Percentiles rank a stretch among this genome's conserved stretches.
These are phyloP conservation scores for Esteya vermicola DNA, from an alignment of 2,329 filamentous ascomycete species.

Conservation along the genomic window DNA sequence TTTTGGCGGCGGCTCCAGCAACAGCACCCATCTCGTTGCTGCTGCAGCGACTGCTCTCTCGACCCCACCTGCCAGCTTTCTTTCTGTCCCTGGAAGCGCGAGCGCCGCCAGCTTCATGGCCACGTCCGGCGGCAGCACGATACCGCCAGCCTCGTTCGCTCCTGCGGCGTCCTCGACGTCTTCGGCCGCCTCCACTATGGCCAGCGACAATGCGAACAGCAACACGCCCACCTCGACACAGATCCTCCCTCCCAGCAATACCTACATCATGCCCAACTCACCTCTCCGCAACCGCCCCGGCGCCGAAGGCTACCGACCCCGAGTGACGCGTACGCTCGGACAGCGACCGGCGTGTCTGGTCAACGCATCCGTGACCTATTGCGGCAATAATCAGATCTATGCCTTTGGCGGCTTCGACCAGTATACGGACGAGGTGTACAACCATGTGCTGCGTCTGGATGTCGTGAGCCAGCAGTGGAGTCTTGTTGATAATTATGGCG, in stretches of 20 bases:
- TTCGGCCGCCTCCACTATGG: too few species aligned
- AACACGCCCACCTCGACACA: too few species aligned
- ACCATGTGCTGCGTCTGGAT: slow-evolving; percentile 85
- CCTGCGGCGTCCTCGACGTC: too few species aligned
- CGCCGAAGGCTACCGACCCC: slow-evolving; percentile 68
- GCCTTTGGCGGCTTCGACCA: slow-evolving; percentile 98
- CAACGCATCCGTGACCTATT: slow-evolving; percentile 98
- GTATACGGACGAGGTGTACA: slow-evolving; percentile 98
- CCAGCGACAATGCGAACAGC: too few species aligned
- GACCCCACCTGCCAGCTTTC: background rate
- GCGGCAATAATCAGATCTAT: slow-evolving; percentile 93
- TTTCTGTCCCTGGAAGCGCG: background rate
- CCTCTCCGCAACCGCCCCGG: slow-evolving; percentile 52
- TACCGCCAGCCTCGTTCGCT: slow-evolving; percentile 30
- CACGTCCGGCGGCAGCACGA: slow-evolving; percentile 16
- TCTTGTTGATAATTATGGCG: slow-evolving; percentile 94
- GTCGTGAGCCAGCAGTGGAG: slow-evolving; percentile 84
- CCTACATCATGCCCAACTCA: slow-evolving; percentile 84
- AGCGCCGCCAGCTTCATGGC: background rate
- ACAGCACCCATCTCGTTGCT: background rate
- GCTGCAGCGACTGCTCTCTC: background rate
- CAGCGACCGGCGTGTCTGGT: slow-evolving; percentile 86
- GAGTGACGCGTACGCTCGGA: slow-evolving; percentile 63
- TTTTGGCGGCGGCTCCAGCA: slow-evolving; percentile 1
- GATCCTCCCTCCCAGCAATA: slow-evolving; percentile 60